Base-by-base conservation (phyloP, 2,329 filamentous ascomycete species). In the Ophiobolus disseminans region DNA sequence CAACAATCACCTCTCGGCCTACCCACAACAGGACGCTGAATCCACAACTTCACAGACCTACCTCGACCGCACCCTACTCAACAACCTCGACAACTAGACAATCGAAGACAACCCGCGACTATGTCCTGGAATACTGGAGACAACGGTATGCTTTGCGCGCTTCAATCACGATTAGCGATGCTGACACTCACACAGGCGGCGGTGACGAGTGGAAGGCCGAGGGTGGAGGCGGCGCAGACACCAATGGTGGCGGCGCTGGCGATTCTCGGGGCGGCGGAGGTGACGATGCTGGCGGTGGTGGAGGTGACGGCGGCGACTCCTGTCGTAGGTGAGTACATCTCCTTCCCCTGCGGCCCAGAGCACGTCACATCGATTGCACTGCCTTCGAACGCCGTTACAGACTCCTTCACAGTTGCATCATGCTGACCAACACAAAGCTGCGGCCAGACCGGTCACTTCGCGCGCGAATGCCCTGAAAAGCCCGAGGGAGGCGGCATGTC, bases 391-490 rank as follows among this genome's bases (percentile, higher is more conserved):
- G n/a, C n/a, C n/a, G n/a, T n/a, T n/a, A n/a, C n/a, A n/a, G n/a
- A n/a, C n/a, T n/a, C n/a, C n/a, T n/a, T n/a, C n/a, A n/a, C n/a
- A n/a, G n/a, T n/a, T n/a, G n/a, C 30, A 13, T 32, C 16, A 14
- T 7, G n/a, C 3, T 14, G 8, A 14, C 30, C 25, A 6, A 9
- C 16, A 1, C 1, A n/a, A 46, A 79, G 76, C 60, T 80, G 78
- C 53, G 55, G 66, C 13, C 60, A 73, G 37, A 61, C 65, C 3
- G 75, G 74, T 1, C 79, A 81, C 65, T 78, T 78, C 45, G 72
- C 77, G 30, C 76, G 76, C 41, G 77, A 81, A 31, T 82, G 79
- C 51, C 75, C 78, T 1, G 65, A 78, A 37, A 74, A 78, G 73
- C 65, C 63, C 17, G 53, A 57, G 21, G 63, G 66, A 28, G 58